Base-by-base conservation (phyloP, 306 rosid species). In the Trifolium dubium region DNA sequence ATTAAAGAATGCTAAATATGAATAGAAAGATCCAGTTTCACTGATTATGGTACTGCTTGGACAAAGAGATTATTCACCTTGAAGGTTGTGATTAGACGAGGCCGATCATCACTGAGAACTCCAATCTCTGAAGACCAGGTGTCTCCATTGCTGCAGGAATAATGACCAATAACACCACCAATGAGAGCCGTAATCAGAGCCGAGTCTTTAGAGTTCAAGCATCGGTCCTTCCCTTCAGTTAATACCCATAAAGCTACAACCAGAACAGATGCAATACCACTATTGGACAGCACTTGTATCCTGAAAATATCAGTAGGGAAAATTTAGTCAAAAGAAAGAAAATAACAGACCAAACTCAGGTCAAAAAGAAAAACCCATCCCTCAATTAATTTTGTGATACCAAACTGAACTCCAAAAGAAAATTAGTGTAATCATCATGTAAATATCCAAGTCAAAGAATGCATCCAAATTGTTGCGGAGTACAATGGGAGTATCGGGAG, bases 41-140 rank as follows among this genome's bases (percentile, higher is more conserved):
- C 14, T 9, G 50, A 13, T 32, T 13, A 0, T 63, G 4, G 12
- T 8, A 35, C 39, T 35, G 56, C 44, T 64, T 61, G 28, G 64
- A 67, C 72, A 63, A 78, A 56, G 54, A 64, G 50, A 79, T 18
- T 49, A 71, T 55, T 80, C 70, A 91, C 97, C 98, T 92, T 91
- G 77, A 94, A 88, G 73, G 90, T 91, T 64, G 98, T 89, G 69
- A 94, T 91, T 53, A 94, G 77, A 50, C 90, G 88, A 75, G 97
- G 98, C 13, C 80, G 88, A 9, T 86, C 94, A 41, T 89, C 85
- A 63, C 98, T 88, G 5, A 94, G 96, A 62, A 94, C 69, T 61
- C 97, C 98, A 64, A 94, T 85, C 84, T 94, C 98, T 41, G 98
- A 94, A 69, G 97, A 91, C 98, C 98, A 94, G 12, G 98, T 94